phyloP scores from a whole-genome alignment of 2,329 filamentous ascomycete genomes.

The Lachnellula suecica region DNA sequence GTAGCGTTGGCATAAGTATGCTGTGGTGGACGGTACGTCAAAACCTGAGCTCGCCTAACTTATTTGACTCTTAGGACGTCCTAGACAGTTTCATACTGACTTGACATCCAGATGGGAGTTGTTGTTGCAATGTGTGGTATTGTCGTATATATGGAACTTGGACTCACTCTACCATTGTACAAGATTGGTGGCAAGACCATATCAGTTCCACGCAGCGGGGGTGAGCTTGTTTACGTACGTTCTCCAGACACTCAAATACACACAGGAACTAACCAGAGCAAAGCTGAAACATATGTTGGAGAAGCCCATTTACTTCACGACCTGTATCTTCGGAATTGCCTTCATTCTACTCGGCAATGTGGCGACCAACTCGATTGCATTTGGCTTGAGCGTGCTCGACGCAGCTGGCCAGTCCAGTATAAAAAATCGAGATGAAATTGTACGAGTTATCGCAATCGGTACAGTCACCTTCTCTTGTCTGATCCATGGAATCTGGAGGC shows the following conservation, averaged over 20 bases:
- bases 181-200: neutral
- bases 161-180: constrained; percentile 42
- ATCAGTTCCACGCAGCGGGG: constrained; percentile 42
- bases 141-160: constrained; percentile 41
- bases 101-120: constrained; percentile 12
- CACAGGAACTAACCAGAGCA: neutral
- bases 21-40: constrained; percentile 17
- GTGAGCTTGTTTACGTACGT: constrained; percentile 46
- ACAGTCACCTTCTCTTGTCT: constrained; percentile 40
- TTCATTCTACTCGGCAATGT: constrained; percentile 43
- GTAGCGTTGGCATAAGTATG: constrained; percentile 12
- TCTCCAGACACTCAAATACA: too few relatives aligned
- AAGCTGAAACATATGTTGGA: constrained; percentile 39
- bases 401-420: constrained; percentile 32
- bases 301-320: constrained; percentile 36
- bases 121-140: constrained; percentile 12
- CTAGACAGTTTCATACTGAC: too few relatives aligned
- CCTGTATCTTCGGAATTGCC: constrained; percentile 41
- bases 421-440: constrained; percentile 37
- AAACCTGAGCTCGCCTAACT: too few relatives aligned
- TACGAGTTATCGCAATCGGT: constrained; percentile 45
- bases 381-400: constrained; percentile 40
- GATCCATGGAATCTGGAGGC: constrained; percentile 46
- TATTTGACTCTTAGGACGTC: too few relatives aligned
- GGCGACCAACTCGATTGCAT: constrained; percentile 47